Percentiles rank a stretch among this genome's conserved stretches.
Conservation (phyloP, 345 rosid genomes). For the Fremontodendron californicum region DNA sequence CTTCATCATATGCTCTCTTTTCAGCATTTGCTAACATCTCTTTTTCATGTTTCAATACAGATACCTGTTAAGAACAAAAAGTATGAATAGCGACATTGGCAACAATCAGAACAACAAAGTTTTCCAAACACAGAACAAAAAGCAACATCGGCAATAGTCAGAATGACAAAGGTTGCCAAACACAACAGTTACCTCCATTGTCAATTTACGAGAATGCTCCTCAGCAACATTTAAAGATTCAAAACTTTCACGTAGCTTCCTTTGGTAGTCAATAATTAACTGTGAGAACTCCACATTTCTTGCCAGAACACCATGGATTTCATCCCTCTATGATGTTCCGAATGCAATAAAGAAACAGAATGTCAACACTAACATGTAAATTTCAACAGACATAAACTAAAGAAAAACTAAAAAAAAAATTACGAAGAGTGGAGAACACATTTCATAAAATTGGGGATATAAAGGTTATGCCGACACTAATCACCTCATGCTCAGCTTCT, state of each 20-base stretch:
- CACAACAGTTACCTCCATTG: conserved; percentile 61
- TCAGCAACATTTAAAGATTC: conserved; percentile 66
- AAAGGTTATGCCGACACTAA: background rate
- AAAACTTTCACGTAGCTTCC: conserved; percentile 72
- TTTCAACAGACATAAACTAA: background rate
- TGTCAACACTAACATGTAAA: conserved; percentile 10
- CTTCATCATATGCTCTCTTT: conserved; percentile 87
- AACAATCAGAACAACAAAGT: background rate
- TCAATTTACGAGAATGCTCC: conserved; percentile 72
- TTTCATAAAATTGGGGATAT: background rate
- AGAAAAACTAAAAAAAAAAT: background rate
- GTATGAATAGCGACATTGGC: conserved; percentile 16
- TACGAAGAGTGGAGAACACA: background rate
- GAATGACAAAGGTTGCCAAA: background rate
- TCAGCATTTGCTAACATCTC: conserved; percentile 79
- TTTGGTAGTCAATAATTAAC: conserved; percentile 71
- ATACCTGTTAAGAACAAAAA: conserved; percentile 42
- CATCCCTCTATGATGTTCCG: conserved; percentile 52
- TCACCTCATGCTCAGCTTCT: conserved; percentile 82
- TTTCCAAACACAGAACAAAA: conserved; percentile 9
- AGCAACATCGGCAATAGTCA: conserved; percentile 13
- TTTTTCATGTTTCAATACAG: conserved; percentile 73
- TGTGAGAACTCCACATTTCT: conserved; percentile 90
- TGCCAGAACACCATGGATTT: conserved; percentile 55
- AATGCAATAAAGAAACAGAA: conserved; percentile 16